Base-by-base conservation (phyloP, 2,329 filamentous ascomycete species). In the Ilyonectria robusta region DNA sequence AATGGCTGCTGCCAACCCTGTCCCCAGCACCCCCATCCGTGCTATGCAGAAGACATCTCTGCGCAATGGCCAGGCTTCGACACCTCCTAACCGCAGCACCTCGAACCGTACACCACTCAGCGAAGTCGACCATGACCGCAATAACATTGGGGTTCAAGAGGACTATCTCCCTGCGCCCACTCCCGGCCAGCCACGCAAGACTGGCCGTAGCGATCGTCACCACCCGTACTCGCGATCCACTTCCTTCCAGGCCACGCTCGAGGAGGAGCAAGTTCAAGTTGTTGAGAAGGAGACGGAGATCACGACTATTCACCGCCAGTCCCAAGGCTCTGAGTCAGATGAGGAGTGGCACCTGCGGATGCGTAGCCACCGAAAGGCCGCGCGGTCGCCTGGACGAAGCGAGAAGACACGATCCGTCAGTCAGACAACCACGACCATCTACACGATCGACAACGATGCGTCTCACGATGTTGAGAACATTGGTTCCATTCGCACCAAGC, bases 81-180 rank as follows among this genome's bases (percentile, higher is more conserved):
- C 96, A 10, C 95, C 95, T 31, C 94, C 94, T 3, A 94, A 96
- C 81, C 90, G 91, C 70, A 92, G 89, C 70, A 88, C 91, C 21
- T 92, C 92, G 8, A 90, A 91, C 77, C 90, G 96, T 65, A 91
- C 94, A 35, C 95, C 96, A 4, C 89, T 99, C n/a, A 95, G 95
- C 60, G 96, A 99, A 81, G 93, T 99, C 69, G 94, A 97, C 75
- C 89, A 93, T 71, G 97, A 98, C 73, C 84, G 87, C 76, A 88
- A 86, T 76, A 90, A 88, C 72, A 85, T 89, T 71, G 87, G 89
- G 56, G 87, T 90, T n/a, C 89, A 93, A 77, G 94, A 98, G 71
- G 95, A 98, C 78, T 97, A 97, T 75, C 88, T 99, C 6, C 96
- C 96, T 3, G 95, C 95, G 0, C 96, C 96, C 3, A 99, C 96